Evolutionary conservation across 2,329 filamentous ascomycete species (phyloP).

Genomic region (Endocalyx cinctus): DNA sequence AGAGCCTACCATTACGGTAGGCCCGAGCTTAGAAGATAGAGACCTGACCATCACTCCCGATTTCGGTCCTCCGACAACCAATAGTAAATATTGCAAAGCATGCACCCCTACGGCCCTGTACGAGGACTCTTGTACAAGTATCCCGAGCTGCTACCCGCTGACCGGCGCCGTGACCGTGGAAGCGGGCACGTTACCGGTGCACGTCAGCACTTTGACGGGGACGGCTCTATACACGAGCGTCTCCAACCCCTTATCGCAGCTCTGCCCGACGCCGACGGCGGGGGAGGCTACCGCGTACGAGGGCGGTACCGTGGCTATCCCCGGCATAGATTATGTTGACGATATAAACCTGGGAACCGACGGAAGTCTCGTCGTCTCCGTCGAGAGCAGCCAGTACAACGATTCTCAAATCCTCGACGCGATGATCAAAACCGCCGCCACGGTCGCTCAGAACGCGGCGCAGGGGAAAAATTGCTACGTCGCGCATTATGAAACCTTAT

Average conservation of each 20-base stretch:
- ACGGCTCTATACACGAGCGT: slow-evolving; percentile 4
- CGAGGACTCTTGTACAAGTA: too few relatives aligned
- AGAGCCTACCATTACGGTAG: too few relatives aligned
- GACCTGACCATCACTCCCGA: too few relatives aligned
- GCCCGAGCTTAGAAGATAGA: too few relatives aligned
- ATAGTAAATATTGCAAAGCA: too few relatives aligned
- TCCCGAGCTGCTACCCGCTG: background rate
- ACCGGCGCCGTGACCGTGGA: slow-evolving; percentile 2
- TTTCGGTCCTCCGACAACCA: too few relatives aligned
- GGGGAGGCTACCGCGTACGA: too few relatives aligned
- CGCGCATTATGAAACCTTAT: background rate
- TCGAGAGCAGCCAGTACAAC: slow-evolving; percentile 4
- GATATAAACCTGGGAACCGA: background rate
- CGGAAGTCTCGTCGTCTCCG: slow-evolving; percentile 1
- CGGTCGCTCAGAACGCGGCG: slow-evolving; percentile 1
- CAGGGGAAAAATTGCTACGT: slow-evolving; percentile 1
- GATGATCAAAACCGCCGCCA: slow-evolving; percentile 1
- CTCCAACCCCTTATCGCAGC: slow-evolving; percentile 2
- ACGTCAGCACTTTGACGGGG: slow-evolving; percentile 4
- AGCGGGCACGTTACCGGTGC: slow-evolving; percentile 2
- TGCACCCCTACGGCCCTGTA: too few relatives aligned
- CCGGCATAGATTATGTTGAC: background rate
- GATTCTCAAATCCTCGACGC: slow-evolving; percentile 1
- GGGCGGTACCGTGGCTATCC: background rate
- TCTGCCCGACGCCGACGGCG: slow-evolving; percentile 4